A percentile compares a stretch with the other conserved stretches of the same genome.
These are phyloP conservation scores for Collybiopsis luxurians DNA, from an alignment of 768 basidiomycete species.

Conservation along the genomic window DNA sequence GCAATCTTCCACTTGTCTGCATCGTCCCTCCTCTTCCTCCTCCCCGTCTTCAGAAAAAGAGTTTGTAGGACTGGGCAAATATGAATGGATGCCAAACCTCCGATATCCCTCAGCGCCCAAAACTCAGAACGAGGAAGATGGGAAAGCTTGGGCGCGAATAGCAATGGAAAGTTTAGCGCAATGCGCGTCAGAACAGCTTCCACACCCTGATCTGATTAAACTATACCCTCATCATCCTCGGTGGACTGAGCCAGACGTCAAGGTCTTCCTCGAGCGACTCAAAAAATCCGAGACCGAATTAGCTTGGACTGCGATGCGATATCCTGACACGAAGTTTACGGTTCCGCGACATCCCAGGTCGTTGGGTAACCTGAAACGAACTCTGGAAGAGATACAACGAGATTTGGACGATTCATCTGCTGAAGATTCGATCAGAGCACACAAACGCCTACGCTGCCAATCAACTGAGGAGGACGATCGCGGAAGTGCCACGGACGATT, in stretches of 20 bases:
- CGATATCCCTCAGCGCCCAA: background rate
- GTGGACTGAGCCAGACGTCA: slow-evolving; percentile 3
- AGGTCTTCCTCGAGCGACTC: background rate
- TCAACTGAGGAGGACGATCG: background rate
- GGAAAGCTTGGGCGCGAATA: background rate
- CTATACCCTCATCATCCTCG: slow-evolving; percentile 6
- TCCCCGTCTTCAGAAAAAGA: background rate
- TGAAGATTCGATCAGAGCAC: background rate
- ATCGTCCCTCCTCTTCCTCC: background rate
- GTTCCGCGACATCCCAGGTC: background rate
- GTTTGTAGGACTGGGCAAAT: background rate
- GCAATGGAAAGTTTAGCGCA: slow-evolving; percentile 3
- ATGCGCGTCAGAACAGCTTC: background rate
- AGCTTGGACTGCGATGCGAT: background rate
- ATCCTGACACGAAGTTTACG: background rate
- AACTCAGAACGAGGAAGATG: background rate
- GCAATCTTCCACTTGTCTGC: too few relatives aligned
- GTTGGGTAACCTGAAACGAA: slow-evolving; percentile 4
- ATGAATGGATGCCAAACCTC: background rate
- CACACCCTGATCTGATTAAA: slow-evolving; percentile 4
- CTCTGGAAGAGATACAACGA: background rate
- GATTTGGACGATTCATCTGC: background rate
- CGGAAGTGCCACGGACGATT: background rate
- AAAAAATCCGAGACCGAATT: background rate
- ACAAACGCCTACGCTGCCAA: background rate